Evolutionary conservation across 495 filamentous ascomycete species (phyloP).

Genomic region (Tuber indicum): DNA sequence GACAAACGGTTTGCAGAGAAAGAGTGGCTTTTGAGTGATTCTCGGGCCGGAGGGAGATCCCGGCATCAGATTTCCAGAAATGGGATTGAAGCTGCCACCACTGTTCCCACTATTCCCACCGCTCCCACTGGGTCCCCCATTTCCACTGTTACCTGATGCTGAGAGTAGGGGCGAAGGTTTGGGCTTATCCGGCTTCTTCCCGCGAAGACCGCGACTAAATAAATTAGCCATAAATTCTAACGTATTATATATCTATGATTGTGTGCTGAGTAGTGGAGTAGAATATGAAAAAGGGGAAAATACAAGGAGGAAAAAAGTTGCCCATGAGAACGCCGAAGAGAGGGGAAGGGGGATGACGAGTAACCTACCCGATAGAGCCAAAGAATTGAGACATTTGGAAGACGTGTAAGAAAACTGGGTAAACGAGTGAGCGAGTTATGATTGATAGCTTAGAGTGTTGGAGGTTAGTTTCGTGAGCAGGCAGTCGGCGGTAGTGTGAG

Average conservation of each 20-base stretch:
- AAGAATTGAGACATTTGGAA: slow-evolving; percentile 34
- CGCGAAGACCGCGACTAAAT: slow-evolving; percentile 32
- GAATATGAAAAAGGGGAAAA: not conserved
- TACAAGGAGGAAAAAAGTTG: too few relatives aligned
- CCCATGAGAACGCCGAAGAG: not conserved
- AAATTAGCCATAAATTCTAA: slow-evolving; percentile 10
- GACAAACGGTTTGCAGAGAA: slow-evolving; percentile 43
- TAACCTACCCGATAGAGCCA: slow-evolving; percentile 29
- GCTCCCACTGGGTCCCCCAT: slow-evolving; percentile 7
- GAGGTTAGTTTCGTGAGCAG: not conserved
- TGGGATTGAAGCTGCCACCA: slow-evolving; percentile 10
- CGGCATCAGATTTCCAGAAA: slow-evolving; percentile 21
- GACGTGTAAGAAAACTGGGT: not conserved
- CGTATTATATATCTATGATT: slow-evolving; percentile 11
- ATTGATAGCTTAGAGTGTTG: not conserved
- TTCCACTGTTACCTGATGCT: slow-evolving; percentile 13
- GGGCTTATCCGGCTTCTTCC: slow-evolving; percentile 23
- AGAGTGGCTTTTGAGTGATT: slow-evolving; percentile 40
- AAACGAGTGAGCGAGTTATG: not conserved
- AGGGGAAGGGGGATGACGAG: not conserved
- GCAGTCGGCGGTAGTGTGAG: not conserved
- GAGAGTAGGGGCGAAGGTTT: slow-evolving; percentile 31
- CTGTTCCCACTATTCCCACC: slow-evolving; percentile 9
- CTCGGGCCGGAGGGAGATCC: slow-evolving; percentile 31
- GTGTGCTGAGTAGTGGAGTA: not conserved